phyloP scores from a whole-genome alignment of 805 yeast species.

The Lipomyces starkeyi region DNA sequence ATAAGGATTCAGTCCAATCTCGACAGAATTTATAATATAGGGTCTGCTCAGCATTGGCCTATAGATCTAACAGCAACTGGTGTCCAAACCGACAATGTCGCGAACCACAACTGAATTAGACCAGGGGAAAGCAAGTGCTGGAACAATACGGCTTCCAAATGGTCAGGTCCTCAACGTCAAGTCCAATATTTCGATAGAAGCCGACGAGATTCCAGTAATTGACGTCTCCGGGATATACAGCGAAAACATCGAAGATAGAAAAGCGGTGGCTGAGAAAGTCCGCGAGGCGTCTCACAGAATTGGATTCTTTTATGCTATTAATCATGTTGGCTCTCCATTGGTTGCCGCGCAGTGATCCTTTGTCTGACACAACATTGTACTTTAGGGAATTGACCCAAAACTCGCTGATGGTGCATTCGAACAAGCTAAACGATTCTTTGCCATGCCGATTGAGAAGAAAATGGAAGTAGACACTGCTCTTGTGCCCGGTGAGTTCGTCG shows the following conservation, averaged over 20 bases:
- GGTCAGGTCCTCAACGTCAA: conserved; percentile 3
- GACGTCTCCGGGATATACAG: conserved; percentile 33
- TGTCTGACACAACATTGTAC: neutral
- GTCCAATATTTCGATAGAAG: conserved; percentile 5
- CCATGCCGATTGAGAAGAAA: conserved; percentile 41
- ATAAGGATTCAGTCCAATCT: too few relatives aligned
- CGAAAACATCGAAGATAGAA: conserved; percentile 33
- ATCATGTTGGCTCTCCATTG: conserved; percentile 32
- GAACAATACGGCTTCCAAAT: conserved; percentile 4
- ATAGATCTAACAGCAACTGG: too few relatives aligned
- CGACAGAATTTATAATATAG: too few relatives aligned
- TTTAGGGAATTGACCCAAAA: conserved; percentile 33
- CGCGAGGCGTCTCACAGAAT: conserved; percentile 40
- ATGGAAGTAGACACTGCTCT: conserved; percentile 42
- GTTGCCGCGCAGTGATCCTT: neutral
- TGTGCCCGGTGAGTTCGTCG: conserved; percentile 41
- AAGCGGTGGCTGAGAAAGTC: conserved; percentile 39
- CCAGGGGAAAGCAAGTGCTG: neutral
- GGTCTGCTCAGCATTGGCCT: too few relatives aligned
- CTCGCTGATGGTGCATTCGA: conserved; percentile 30
- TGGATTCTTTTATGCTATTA: conserved; percentile 43
- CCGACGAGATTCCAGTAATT: conserved; percentile 36
- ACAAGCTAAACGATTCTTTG: conserved; percentile 43
- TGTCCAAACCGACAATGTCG: neutral
- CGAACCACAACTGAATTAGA: neutral